Evolutionary conservation across 2,329 filamentous ascomycete genomes (phyloP).

Genomic region (Pestalotiopsis sp.): DNA sequence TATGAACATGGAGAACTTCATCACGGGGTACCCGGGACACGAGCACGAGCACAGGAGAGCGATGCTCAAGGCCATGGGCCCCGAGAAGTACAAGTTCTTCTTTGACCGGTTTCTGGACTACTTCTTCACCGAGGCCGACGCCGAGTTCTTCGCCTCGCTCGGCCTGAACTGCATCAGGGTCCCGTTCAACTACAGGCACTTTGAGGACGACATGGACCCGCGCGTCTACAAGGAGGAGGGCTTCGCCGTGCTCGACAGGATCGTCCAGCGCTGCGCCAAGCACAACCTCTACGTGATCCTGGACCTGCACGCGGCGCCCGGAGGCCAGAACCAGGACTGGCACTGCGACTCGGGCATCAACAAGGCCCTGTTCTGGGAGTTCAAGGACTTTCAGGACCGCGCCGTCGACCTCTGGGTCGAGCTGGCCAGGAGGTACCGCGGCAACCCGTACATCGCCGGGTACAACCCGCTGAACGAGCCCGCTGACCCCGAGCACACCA

Average conservation of each 20-base stretch:
- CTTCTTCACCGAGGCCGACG: conserved; percentile 59
- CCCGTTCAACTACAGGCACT: conserved; percentile 60
- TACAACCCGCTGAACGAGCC: conserved; percentile 37
- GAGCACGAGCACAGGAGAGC: conserved; percentile 54
- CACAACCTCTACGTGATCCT: conserved; percentile 42
- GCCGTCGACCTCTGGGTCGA: conserved; percentile 41
- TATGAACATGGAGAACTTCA: conserved; percentile 57
- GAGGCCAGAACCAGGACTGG: conserved; percentile 47
- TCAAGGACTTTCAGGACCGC: conserved; percentile 43
- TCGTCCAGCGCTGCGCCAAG: conserved; percentile 43
- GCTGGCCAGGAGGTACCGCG: conserved; percentile 39
- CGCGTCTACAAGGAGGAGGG: conserved; percentile 45
- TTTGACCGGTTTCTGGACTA: conserved; percentile 57
- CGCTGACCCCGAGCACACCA: conserved; percentile 25
- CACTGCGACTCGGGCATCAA: conserved; percentile 38
- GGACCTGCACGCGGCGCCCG: conserved; percentile 44
- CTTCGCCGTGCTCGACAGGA: conserved; percentile 48
- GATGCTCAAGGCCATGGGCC: conserved; percentile 52
- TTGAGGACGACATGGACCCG: conserved; percentile 51
- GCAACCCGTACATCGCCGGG: conserved; percentile 42
- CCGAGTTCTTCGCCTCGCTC: conserved; percentile 54
- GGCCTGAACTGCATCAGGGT: conserved; percentile 61
- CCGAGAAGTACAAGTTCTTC: conserved; percentile 59
- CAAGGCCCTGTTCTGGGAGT: conserved; percentile 44
- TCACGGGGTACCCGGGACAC: conserved; percentile 59